Evolutionary conservation across 2,329 filamentous ascomycete genomes (phyloP), one percentile per base, ranked within the genome.

Genomic region (Thelonectria blattea): DNA sequence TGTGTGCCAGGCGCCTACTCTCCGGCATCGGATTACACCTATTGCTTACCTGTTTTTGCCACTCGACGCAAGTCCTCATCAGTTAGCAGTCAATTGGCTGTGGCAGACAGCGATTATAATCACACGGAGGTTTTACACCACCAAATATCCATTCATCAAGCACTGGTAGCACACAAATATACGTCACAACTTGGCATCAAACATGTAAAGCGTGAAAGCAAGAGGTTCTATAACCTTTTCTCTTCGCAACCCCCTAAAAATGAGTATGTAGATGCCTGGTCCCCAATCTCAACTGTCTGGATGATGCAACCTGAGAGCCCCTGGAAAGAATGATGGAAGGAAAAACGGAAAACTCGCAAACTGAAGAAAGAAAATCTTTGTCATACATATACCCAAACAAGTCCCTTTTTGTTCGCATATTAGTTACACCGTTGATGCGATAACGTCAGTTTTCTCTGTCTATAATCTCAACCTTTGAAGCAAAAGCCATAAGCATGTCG

Each of bases 401-500:
- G 64, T 62, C 64, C 69, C 66, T 65, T 73, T 75, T 74, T 73
- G 61, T 63, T 73, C 66, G 68, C 71, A 69, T 74, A 76, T 75
- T 75, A 75, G 67, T 71, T 75, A 75, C 74, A 76, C 66, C 68
- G 61, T 71, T 68, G 67, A 72, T 74, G 69, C 67, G 65, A 66
- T 65, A 65, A 49, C 61, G 65, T 66, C 56, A 62, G 53, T 49
- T 52, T 51, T 73, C 66, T 76, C 69, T 74, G 69, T 76, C 73
- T 76, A 74, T 76, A 67, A 61, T 73, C 67, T 74, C 73, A 71
- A 65, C 65, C 71, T 63, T 66, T 71, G 62, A 71, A 71, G 65
- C 66, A 69, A 71, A 71, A 70, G 65, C 68, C 68, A 66, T 66
- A 30, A 63, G 56, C 55, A 58, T 65, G 61, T 68, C 62, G 62